phyloP scores from a whole-genome alignment of 805 yeast genomes.

The Candida piceae region DNA sequence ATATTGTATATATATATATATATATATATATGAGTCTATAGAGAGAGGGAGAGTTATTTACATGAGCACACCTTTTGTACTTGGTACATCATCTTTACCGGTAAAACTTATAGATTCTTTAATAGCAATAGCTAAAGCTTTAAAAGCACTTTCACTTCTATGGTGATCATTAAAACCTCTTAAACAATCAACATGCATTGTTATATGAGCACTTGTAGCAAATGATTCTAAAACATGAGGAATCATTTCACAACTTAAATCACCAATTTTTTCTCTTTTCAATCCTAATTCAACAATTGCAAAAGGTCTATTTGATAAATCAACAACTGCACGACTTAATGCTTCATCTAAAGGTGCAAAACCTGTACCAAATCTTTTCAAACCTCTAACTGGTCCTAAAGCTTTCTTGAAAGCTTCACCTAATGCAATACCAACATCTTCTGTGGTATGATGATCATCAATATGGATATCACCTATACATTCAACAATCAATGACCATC shows the following conservation, averaged over 20 bases:
- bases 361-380: constrained; percentile 87
- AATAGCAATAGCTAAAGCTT: constrained; percentile 90
- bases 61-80: constrained; percentile 91
- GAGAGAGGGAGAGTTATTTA: constrained; percentile 20
- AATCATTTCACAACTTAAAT: constrained; percentile 89
- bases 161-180: constrained; percentile 96
- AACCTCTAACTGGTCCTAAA: constrained; percentile 83
- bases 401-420: constrained; percentile 90
- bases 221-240: constrained; percentile 96
- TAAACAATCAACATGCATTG: constrained; percentile 90
- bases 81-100: constrained; percentile 88
- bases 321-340: constrained; percentile 91
- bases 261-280: constrained; percentile 90
- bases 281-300: constrained; percentile 88
- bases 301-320: constrained; percentile 86
- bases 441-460: constrained; percentile 96
- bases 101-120: constrained; percentile 78
- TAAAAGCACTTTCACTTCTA: constrained; percentile 92
- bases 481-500: constrained; percentile 88
- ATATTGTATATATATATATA: not conserved
- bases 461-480: constrained; percentile 93
- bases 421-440: constrained; percentile 89
- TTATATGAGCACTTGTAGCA: constrained; percentile 86
- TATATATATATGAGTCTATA: not conserved
- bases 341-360: constrained; percentile 98